A percentile compares a stretch with the other conserved stretches of the same genome.
These are phyloP conservation scores for Fomitopsis pinicola DNA, from an alignment of 1,284 basidiomycete genomes.

Conservation along the genomic window DNA sequence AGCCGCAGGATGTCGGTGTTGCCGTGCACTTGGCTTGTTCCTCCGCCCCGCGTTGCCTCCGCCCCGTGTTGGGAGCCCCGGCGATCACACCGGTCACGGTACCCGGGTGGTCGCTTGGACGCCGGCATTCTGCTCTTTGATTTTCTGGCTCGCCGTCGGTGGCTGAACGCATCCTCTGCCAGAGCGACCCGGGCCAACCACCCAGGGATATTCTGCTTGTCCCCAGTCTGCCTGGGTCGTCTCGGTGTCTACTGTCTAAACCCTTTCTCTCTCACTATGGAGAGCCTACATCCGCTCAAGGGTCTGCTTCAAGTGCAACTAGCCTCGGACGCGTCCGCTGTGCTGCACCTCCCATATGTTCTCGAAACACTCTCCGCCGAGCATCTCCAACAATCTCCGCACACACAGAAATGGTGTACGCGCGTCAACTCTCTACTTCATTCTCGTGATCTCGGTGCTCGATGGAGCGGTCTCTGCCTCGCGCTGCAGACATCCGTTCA, in stretches of 20 bases:
- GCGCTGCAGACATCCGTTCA: conserved; percentile 58
- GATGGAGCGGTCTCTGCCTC: conserved; percentile 74
- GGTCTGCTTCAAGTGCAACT: conserved; percentile 66
- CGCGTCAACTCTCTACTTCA: conserved; percentile 68
- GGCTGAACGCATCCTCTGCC: not conserved
- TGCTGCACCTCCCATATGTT: conserved; percentile 53
- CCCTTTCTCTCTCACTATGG: conserved; percentile 13
- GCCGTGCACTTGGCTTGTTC: not conserved
- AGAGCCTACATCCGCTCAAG: conserved; percentile 48
- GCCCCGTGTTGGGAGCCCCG: not conserved
- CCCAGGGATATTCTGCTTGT: not conserved
- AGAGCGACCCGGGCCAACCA: too few species aligned
- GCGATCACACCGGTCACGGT: not conserved
- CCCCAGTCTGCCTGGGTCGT: not conserved
- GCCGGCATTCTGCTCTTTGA: not conserved
- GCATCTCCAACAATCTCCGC: conserved; percentile 52
- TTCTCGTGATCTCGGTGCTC: conserved; percentile 64
- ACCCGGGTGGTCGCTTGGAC: not conserved
- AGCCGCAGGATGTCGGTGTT: not conserved
- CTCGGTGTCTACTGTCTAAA: too few species aligned
- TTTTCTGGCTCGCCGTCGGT: not conserved
- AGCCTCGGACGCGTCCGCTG: conserved; percentile 58
- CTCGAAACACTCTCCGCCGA: conserved; percentile 47
- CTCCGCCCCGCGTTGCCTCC: not conserved
- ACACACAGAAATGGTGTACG: conserved; percentile 67